These are phyloP conservation scores for Colletotrichum orchidophilum DNA, from an alignment of 2,329 filamentous ascomycete genomes.

Conservation along the genomic window DNA sequence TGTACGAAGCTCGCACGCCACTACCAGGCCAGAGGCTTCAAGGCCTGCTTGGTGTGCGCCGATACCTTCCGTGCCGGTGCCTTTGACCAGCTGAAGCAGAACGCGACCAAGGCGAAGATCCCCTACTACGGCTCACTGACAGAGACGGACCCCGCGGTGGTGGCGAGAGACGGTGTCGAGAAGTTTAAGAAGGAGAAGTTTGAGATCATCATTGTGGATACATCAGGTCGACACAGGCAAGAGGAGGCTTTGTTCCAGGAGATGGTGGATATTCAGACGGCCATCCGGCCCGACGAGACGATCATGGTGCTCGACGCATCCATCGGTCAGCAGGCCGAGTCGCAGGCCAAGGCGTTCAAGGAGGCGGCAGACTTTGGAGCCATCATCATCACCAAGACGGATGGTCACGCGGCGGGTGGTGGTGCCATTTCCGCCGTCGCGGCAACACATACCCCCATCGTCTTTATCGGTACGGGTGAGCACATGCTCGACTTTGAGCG, in stretches of 20 bases:
- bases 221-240: conserved; percentile 92
- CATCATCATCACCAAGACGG: conserved; percentile 99
- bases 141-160: conserved; percentile 93
- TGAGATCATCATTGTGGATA: conserved; percentile 98
- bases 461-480: conserved; percentile 97
- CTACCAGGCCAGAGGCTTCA: conserved; percentile 94
- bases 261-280: conserved; percentile 95
- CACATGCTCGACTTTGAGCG: conserved; percentile 95
- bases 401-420: conserved; percentile 93
- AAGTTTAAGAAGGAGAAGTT: conserved; percentile 99
- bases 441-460: conserved; percentile 94
- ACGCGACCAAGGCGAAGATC: conserved; percentile 98
- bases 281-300: conserved; percentile 92
- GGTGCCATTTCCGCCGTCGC: conserved; percentile 98
- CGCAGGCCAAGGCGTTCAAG: conserved; percentile 96
- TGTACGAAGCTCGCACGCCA: conserved; percentile 97
- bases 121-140: conserved; percentile 98
- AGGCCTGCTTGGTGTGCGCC: conserved; percentile 92
- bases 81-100: conserved; percentile 98
- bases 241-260: conserved; percentile 96
- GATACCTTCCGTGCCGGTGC: conserved; percentile 99
- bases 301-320: conserved; percentile 98
- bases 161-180: conserved; percentile 94
- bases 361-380: conserved; percentile 96
- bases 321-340: conserved; percentile 95